A percentile compares a stretch with the other conserved stretches of the same genome.
phyloP scores from a whole-genome alignment of 768 basidiomycete species.

The Kwoniella shandongensis region DNA sequence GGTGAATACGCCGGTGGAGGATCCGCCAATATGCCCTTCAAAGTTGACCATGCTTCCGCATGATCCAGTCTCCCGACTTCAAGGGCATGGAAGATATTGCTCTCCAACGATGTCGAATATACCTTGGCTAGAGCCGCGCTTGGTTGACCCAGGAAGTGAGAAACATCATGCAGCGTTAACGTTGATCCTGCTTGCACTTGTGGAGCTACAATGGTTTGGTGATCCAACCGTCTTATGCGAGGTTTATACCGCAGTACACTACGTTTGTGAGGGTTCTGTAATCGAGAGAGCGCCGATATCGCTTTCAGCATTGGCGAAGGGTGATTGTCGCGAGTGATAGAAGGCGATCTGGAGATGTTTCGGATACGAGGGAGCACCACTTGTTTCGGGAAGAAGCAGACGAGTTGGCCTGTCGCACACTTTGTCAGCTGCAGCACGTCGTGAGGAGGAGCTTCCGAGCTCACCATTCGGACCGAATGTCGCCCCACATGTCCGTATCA shows the following conservation, averaged over 20 bases:
- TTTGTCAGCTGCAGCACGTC: conserved; percentile 9
- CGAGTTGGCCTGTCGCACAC: conserved; percentile 67
- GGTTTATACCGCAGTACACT: conserved; percentile 18
- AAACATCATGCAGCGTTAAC: conserved; percentile 35
- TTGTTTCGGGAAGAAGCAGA: conserved; percentile 70
- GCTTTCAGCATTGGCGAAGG: conserved; percentile 43
- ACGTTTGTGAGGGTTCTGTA: conserved; percentile 34
- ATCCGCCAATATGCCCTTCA: conserved; percentile 33
- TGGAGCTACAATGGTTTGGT: conserved; percentile 7
- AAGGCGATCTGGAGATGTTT: conserved; percentile 43
- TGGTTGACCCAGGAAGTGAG: conserved; percentile 21
- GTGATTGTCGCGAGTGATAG: conserved; percentile 21
- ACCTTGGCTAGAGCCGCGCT: conserved; percentile 25
- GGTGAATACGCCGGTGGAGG: conserved; percentile 43
- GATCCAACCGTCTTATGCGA: conserved; percentile 24
- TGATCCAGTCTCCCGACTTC: conserved; percentile 40
- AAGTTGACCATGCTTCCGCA: conserved; percentile 39
- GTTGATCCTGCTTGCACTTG: conserved; percentile 44
- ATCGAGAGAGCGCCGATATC: conserved; percentile 40
- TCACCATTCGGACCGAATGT: conserved; percentile 84
- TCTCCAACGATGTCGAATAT: conserved; percentile 29
- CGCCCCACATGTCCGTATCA: conserved; percentile 75
- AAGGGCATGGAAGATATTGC: conserved; percentile 30
- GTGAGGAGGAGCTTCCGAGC: conserved; percentile 19
- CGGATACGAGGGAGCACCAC: conserved; percentile 31